Percentiles rank a stretch among this genome's conserved stretches.
Conservation (phyloP, 306 rosid species). For the Cajanus cajan region DNA sequence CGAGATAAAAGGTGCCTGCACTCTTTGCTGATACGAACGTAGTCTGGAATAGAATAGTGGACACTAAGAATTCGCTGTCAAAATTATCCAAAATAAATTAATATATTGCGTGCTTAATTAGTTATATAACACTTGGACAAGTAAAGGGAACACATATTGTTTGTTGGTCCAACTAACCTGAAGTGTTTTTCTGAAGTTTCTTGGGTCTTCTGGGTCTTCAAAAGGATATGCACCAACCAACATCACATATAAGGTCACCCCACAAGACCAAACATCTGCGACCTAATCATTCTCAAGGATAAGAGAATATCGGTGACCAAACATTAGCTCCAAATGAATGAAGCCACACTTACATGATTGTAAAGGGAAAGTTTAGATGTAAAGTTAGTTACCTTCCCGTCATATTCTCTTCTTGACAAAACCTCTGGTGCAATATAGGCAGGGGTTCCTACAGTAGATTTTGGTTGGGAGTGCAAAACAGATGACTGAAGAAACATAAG, state of each 20-base stretch:
- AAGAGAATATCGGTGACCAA: conserved; percentile 25
- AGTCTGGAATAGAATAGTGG: conserved; percentile 83
- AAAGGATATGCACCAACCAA: conserved; percentile 98
- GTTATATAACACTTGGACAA: background rate
- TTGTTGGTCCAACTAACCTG: conserved; percentile 50
- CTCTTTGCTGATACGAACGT: conserved; percentile 68
- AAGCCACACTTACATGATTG: background rate
- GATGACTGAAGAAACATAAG: conserved; percentile 65
- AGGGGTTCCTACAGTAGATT: conserved; percentile 98
- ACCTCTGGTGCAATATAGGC: conserved; percentile 99
- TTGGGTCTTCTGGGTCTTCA: conserved; percentile 96
- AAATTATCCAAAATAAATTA: conserved; percentile 25
- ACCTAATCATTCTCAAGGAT: conserved; percentile 55
- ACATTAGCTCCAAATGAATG: conserved; percentile 21
- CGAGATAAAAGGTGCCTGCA: conserved; percentile 85
- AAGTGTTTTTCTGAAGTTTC: conserved; percentile 92
- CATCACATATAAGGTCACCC: conserved; percentile 98
- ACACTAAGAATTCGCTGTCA: conserved; percentile 92
- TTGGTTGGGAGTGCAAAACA: conserved; percentile 94
- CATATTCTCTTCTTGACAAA: conserved; percentile 77
- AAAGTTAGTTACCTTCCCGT: conserved; percentile 71
- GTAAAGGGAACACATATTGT: background rate
- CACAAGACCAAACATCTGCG: conserved; percentile 99
- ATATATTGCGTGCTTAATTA: conserved; percentile 10
- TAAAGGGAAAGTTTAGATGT: background rate